A percentile compares a stretch with the other conserved stretches of the same genome.
phyloP scores from a whole-genome alignment of 2,329 filamentous ascomycete species.

The Claviceps monticola region DNA sequence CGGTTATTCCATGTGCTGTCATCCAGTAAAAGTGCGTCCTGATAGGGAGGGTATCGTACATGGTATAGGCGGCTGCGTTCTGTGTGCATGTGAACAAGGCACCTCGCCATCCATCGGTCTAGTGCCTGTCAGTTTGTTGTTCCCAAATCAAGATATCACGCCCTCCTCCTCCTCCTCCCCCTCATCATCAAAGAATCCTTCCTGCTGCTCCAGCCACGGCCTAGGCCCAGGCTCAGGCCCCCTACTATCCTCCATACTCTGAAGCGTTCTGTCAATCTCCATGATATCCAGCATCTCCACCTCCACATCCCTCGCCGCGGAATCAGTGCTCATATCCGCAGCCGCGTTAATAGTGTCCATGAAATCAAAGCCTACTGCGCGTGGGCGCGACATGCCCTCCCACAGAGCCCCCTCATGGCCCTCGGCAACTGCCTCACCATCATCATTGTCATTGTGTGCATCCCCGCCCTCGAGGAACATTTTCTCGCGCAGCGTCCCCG shows the following conservation, averaged over 20 bases:
- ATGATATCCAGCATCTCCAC: conserved; percentile 51
- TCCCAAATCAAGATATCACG: neutral
- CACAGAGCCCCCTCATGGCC: conserved; percentile 12
- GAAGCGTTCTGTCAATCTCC: conserved; percentile 48
- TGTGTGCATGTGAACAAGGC: neutral
- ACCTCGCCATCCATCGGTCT: conserved; percentile 7
- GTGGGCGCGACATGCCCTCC: conserved; percentile 15
- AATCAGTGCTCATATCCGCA: conserved; percentile 36
- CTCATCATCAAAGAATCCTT: no score
- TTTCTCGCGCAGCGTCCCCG: conserved; percentile 21
- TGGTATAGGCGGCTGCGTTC: conserved; percentile 1
- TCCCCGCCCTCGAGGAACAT: conserved; percentile 16
- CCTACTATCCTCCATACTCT: conserved; percentile 37
- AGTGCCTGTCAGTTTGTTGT: conserved; percentile 11
- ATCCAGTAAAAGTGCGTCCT: neutral
- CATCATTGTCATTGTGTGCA: neutral
- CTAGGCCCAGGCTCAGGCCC: conserved; percentile 21
- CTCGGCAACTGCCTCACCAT: neutral
- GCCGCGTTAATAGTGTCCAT: conserved; percentile 36
- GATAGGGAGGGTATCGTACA: conserved; percentile 6
- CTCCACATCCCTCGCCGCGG: conserved; percentile 39
- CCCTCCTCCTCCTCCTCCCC: conserved; percentile 18
- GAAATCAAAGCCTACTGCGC: conserved; percentile 32
- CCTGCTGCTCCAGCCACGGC: no score
- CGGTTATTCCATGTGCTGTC: neutral